A percentile compares a stretch with the other conserved stretches of the same genome.
Conservation (phyloP, 108 stramenopile species). For the Fragilaria crotonensis region DNA sequence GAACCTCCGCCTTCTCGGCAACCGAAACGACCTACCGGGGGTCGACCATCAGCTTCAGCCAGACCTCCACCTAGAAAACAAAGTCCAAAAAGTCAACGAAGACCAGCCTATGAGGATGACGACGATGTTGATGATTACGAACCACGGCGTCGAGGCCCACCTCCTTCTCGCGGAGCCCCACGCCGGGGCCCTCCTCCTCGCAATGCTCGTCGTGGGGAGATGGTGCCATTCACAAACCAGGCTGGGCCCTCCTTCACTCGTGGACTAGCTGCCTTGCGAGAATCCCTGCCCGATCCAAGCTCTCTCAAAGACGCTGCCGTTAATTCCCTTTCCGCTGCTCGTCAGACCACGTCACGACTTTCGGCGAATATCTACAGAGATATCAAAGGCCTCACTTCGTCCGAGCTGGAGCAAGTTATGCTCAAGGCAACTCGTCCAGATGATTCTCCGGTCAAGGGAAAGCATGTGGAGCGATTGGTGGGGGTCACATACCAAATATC, state of each 20-base stretch:
- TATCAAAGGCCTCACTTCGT: conserved; percentile 77
- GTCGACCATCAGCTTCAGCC: no score
- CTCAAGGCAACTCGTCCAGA: conserved; percentile 85
- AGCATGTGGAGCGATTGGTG: conserved; percentile 84
- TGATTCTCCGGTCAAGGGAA: conserved; percentile 81
- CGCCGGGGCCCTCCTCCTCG: conserved; percentile 19
- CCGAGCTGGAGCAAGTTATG: conserved; percentile 88
- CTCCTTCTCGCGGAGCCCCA: conserved; percentile 2
- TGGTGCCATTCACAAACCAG: conserved; percentile 24
- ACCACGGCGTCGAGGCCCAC: conserved; percentile 18
- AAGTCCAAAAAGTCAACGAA: conserved; percentile 9
- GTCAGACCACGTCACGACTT: conserved; percentile 56
- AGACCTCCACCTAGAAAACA: conserved; percentile 5
- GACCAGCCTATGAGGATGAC: conserved; percentile 23
- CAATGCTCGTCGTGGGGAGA: conserved; percentile 14
- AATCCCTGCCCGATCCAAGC: conserved; percentile 60
- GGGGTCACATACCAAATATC: conserved; percentile 89
- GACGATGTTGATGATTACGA: conserved; percentile 33
- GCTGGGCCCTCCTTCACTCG: conserved; percentile 60
- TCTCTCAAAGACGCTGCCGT: conserved; percentile 51
- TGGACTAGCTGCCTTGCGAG: conserved; percentile 58
- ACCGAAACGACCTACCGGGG: neutral
- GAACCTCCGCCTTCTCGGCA: conserved; percentile 17
- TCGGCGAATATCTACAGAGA: conserved; percentile 74
- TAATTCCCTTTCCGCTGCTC: conserved; percentile 41